Conservation (phyloP, 139 green algal species). For the Chlamydomonas incerta region DNA sequence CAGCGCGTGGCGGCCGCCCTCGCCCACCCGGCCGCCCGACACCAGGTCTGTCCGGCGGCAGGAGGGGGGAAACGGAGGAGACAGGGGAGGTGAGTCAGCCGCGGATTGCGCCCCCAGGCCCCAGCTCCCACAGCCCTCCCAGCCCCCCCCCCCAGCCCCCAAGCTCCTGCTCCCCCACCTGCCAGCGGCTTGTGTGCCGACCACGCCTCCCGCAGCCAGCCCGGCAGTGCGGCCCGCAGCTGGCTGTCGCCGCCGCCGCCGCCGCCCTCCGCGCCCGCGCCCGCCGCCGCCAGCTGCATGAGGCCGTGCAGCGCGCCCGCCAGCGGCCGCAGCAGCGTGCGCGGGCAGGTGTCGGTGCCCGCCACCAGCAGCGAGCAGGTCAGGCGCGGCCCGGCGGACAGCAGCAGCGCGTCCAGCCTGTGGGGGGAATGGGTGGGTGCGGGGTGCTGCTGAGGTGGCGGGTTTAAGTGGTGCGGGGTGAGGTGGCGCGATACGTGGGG, state of each 20-base stretch:
- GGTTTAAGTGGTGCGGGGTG: too few relatives aligned
- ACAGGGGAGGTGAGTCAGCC: too few relatives aligned
- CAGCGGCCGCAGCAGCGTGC: constrained; percentile 74
- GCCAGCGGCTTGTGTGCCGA: constrained; percentile 22
- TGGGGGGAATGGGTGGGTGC: neutral
- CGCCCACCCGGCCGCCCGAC: constrained; percentile 31
- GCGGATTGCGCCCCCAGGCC: too few relatives aligned
- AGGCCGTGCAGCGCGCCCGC: constrained; percentile 60
- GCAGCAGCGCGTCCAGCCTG: constrained; percentile 42
- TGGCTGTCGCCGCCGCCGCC: constrained; percentile 5
- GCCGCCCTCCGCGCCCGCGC: constrained; percentile 10
- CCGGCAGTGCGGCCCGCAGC: constrained; percentile 1
- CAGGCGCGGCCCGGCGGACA: constrained; percentile 53
- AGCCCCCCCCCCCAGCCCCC: neutral
- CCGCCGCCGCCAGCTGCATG: constrained; percentile 19
- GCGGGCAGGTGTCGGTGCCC: constrained; percentile 65
- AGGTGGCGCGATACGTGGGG: too few relatives aligned
- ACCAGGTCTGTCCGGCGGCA: constrained; percentile 6
- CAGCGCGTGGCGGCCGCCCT: constrained; percentile 7
- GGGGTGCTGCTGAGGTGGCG: neutral
- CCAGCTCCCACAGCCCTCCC: neutral
- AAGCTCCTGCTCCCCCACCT: constrained; percentile 1
- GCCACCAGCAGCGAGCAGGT: constrained; percentile 59
- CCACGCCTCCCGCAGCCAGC: constrained; percentile 11
- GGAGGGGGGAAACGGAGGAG: neutral